Conservation (phyloP, 495 filamentous ascomycete genomes). For the Barbatosphaeria neglecta region DNA sequence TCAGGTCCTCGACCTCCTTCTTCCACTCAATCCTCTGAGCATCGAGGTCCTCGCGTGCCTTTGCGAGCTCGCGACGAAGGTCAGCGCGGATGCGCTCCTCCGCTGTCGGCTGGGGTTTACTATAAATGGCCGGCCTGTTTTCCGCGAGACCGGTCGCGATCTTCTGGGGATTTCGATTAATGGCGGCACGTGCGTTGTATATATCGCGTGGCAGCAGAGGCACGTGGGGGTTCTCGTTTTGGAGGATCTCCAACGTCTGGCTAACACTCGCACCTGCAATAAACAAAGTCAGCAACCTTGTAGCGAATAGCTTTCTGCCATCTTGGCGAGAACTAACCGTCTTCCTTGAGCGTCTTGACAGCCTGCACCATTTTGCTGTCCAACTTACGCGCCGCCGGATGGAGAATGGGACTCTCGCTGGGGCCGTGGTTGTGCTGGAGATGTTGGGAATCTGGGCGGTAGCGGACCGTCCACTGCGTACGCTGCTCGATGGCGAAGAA, state of each 20-base stretch:
- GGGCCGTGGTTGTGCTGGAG: slow-evolving; percentile 43
- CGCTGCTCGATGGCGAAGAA: slow-evolving; percentile 47
- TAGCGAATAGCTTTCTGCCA: neutral
- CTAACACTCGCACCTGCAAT: slow-evolving; percentile 39
- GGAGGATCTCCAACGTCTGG: slow-evolving; percentile 43
- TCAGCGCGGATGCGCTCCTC: slow-evolving; percentile 45
- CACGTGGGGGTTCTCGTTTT: slow-evolving; percentile 41
- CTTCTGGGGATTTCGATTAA: slow-evolving; percentile 45
- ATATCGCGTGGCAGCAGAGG: slow-evolving; percentile 44
- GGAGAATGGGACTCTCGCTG: slow-evolving; percentile 42
- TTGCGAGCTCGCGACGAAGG: slow-evolving; percentile 37
- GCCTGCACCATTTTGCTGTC: slow-evolving; percentile 47
- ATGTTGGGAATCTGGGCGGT: slow-evolving; percentile 37
- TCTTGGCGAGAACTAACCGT: slow-evolving; percentile 25
- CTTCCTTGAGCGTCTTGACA: slow-evolving; percentile 43
- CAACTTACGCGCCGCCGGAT: slow-evolving; percentile 44
- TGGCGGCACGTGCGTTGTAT: slow-evolving; percentile 46
- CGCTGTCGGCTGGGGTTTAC: slow-evolving; percentile 41
- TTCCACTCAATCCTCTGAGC: slow-evolving; percentile 31
- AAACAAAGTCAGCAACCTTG: slow-evolving; percentile 7
- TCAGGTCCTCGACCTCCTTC: slow-evolving; percentile 38
- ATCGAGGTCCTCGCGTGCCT: slow-evolving; percentile 34
- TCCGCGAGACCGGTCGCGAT: slow-evolving; percentile 38
- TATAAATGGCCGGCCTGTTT: slow-evolving; percentile 42
- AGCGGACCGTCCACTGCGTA: slow-evolving; percentile 44